A percentile compares a stretch with the other conserved stretches of the same genome.
phyloP scores from a whole-genome alignment of 163 green algal genomes.

The Prototheca wickerhamii region DNA sequence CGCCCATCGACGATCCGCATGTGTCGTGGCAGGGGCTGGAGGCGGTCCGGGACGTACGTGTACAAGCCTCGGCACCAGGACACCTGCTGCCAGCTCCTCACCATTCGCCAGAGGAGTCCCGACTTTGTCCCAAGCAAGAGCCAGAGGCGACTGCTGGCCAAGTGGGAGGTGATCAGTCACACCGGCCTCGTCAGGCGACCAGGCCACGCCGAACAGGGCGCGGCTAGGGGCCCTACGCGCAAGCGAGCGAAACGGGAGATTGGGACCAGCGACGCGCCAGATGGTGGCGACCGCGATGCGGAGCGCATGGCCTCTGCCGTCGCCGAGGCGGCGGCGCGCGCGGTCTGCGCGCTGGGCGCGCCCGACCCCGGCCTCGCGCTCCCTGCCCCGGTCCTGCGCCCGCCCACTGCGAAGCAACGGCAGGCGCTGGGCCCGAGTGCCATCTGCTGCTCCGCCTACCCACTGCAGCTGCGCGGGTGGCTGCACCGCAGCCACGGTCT shows the following conservation, averaged over 20 bases:
- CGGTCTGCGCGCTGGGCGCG: too few relatives aligned
- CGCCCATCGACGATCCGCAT: background rate
- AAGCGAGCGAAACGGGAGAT: background rate
- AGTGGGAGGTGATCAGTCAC: background rate
- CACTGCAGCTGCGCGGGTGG: background rate
- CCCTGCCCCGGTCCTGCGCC: too few relatives aligned
- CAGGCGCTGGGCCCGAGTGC: too few relatives aligned
- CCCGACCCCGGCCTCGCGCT: too few relatives aligned
- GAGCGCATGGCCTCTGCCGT: too few relatives aligned
- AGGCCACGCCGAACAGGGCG: background rate
- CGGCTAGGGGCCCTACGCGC: background rate
- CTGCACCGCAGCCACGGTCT: background rate
- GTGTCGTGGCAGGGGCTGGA: constrained; percentile 24
- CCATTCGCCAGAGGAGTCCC: constrained; percentile 30
- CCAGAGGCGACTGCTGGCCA: constrained; percentile 9
- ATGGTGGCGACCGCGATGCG: too few relatives aligned
- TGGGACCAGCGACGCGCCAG: too few relatives aligned
- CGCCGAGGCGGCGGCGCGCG: too few relatives aligned
- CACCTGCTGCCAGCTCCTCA: constrained; percentile 33
- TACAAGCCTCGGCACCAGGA: constrained; percentile 24
- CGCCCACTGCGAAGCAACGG: too few relatives aligned
- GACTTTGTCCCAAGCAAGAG: constrained; percentile 14
- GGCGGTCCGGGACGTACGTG: constrained; percentile 31
- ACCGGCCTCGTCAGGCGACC: background rate
- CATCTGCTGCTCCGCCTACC: background rate